phyloP scores from a whole-genome alignment of 306 rosid genomes.

The Albizia julibrissin region DNA sequence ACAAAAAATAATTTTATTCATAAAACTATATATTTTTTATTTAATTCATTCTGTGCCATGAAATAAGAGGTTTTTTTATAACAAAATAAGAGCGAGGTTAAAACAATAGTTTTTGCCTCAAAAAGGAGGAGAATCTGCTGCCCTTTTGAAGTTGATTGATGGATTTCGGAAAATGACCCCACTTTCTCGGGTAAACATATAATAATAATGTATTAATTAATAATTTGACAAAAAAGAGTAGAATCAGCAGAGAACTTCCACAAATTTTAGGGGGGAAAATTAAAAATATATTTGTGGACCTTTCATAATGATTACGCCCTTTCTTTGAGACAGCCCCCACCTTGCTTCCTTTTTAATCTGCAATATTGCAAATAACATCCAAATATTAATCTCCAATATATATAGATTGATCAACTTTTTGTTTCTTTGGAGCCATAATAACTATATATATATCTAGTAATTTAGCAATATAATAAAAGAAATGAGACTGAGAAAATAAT shows the following conservation, averaged over 20 bases:
- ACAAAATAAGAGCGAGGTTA: background rate
- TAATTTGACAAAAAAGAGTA: slow-evolving; percentile 33
- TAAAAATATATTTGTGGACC: slow-evolving; percentile 35
- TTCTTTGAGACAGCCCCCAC: slow-evolving; percentile 12
- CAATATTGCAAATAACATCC: slow-evolving; percentile 5
- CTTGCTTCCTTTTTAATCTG: slow-evolving; percentile 44
- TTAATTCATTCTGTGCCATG: background rate
- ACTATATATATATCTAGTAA: background rate
- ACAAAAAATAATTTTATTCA: no score
- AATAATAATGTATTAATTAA: slow-evolving; percentile 22
- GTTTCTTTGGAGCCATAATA: background rate
- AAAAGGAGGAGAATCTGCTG: slow-evolving; percentile 31
- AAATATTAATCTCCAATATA: background rate
- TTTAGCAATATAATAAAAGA: background rate
- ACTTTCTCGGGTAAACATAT: background rate
- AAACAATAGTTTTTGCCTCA: background rate
- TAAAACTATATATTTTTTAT: no score
- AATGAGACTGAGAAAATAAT: slow-evolving; percentile 3
- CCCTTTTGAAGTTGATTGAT: slow-evolving; percentile 49
- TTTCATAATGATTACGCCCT: slow-evolving; percentile 29
- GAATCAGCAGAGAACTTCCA: slow-evolving; percentile 28
- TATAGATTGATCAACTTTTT: background rate
- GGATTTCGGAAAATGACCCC: slow-evolving; percentile 27
- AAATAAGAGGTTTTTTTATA: background rate
- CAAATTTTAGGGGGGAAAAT: slow-evolving; percentile 37